Evolutionary conservation across 768 basidiomycete genomes (phyloP), one percentile per base, ranked within the genome.

Genomic region (Trametes elegans): DNA sequence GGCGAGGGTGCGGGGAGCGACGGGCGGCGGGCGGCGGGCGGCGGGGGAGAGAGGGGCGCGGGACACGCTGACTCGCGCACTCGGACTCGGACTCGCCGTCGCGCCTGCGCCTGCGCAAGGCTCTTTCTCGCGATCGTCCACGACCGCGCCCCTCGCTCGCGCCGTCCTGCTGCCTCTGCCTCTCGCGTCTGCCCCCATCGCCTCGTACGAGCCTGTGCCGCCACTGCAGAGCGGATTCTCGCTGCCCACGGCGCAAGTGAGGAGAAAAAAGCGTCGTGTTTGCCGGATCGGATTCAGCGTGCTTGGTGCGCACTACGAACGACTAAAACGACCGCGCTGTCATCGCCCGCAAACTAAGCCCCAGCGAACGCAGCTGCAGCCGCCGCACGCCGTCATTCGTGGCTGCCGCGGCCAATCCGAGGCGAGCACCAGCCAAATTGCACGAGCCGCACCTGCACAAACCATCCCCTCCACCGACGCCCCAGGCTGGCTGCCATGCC

Each of bases 401-500:
- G 18, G 28, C 34, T 35, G 13, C 13, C 34, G 5, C 34, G 34
- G 9, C 48, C 32, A 23, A 31, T n/a, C 27, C 48, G 43, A 57
- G 36, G 42, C 55, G 55, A 57, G 55, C 26, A 32, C 23, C 35
- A 29, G 40, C n/a, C 42, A 50, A 42, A 57, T 36, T 32, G 49
- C 27, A 49, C 19, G 45, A 52, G 9, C n/a, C n/a, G n/a, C n/a
- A n/a, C n/a, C n/a, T n/a, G n/a, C n/a, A n/a, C n/a, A n/a, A n/a
- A n/a, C n/a, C n/a, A n/a, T n/a, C n/a, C n/a, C n/a, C n/a, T n/a
- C n/a, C n/a, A n/a, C n/a, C n/a, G n/a, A n/a, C n/a, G n/a, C n/a
- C n/a, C n/a, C 23, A 57, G 31, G 36, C 44, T 51, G 49, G 43
- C 45, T 57, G 46, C 60, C 38, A 85, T 85, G 85, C 84, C 88